Percentiles rank a stretch among this genome's conserved stretches.
phyloP scores from a whole-genome alignment of 129 eudicot genomes.

The Chrysanthemum lavandulifolium region DNA sequence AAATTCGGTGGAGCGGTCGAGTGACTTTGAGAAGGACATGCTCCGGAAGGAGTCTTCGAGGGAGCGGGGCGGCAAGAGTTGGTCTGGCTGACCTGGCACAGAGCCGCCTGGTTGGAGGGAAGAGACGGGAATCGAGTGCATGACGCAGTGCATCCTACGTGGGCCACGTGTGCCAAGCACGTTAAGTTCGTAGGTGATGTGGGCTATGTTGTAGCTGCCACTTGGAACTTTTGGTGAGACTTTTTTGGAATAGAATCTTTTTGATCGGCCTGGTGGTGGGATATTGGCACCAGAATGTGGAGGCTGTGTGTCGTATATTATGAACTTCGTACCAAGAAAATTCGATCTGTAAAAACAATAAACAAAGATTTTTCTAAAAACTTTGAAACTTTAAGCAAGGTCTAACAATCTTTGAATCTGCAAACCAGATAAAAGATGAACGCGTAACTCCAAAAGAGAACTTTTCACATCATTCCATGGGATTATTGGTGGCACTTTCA shows the following conservation, averaged over 20 bases:
- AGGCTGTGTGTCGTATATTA: slow-evolving; percentile 91
- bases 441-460: not conserved
- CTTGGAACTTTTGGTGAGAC: slow-evolving; percentile 85
- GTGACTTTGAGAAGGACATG: slow-evolving; percentile 77
- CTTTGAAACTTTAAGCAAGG: not conserved
- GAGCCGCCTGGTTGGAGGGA: slow-evolving; percentile 67
- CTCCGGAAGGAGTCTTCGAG: slow-evolving; percentile 81
- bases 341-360: slow-evolving; percentile 54
- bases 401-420: not conserved
- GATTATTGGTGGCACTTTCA: not conserved
- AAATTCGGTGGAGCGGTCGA: slow-evolving; percentile 74
- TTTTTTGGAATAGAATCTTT: slow-evolving; percentile 70
- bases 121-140: slow-evolving; percentile 81
- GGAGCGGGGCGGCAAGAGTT: slow-evolving; percentile 66
- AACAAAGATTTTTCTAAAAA: not conserved
- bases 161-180: slow-evolving; percentile 94
- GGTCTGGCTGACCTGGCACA: slow-evolving; percentile 85
- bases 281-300: slow-evolving; percentile 57
- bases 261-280: slow-evolving; percentile 65
- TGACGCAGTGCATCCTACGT: slow-evolving; percentile 76
- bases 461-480: not conserved
- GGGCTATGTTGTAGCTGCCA: slow-evolving; percentile 83
- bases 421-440: not conserved
- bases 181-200: slow-evolving; percentile 77
- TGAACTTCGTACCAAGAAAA: slow-evolving; percentile 84